Evolutionary conservation across 192 early-diverging fungal species (phyloP), one percentile per base, ranked within the genome.

Genomic region (Spizellomyces sp.): DNA sequence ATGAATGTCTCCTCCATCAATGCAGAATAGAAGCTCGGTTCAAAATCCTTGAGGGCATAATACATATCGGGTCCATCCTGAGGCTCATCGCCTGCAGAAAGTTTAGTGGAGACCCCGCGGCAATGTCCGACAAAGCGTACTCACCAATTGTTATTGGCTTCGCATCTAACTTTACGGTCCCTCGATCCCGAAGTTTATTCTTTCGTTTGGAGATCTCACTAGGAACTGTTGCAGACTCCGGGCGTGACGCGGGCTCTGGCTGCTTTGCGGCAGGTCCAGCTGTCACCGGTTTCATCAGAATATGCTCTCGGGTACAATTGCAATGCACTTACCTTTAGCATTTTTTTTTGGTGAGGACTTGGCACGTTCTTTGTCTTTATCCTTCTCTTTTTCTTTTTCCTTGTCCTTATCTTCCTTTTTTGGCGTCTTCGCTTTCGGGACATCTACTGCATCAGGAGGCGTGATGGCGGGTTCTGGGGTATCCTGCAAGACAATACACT

Each of bases 61-160:
- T 86, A 86, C 4, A 69, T 70, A 62, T 86, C 84, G 3, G 84
- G 84, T 17, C 84, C 84, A 52, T 78, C 70, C 21, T 48, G 19
- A n/a, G 84, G 84, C 66, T 86, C 84, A 61, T 86, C 84, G 14
- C 77, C 84, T 85, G 15, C 15, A 5, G 19, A 17, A 21, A 22
- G 14, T 36, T 14, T 6, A 17, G 19, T 6, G 47, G n/a, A 6
- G 9, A 48, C 41, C 42, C 61, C 17, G n/a, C 36, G 15, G 6
- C 61, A 36, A 54, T 22, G n/a, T 4, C 15, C 15, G 15, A 43
- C 61, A 62, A 62, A 6, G 0, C 9, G 4, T 6, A 15, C 63
- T 42, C 69, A 84, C 78, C 79, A 54, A 81, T 77, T 15, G 79
- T 44, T 9, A 66, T 65, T 9, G 75, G 66, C 58, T 83, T 84